Conservation (phyloP, 805 yeast species). For the Saturnispora bothae region DNA sequence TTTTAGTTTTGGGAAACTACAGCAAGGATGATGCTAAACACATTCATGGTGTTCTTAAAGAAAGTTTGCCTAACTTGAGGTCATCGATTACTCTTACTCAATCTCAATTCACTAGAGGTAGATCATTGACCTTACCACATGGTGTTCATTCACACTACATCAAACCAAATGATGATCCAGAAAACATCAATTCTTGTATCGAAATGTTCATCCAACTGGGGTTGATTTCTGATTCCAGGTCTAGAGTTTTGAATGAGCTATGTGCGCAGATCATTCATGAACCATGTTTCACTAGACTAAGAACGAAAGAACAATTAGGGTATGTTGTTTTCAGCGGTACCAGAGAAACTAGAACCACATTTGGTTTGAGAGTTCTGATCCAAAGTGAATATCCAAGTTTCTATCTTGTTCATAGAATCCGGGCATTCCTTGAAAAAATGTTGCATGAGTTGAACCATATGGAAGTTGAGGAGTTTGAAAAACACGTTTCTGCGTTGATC, state of each 20-base stretch:
- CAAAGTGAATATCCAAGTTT: constrained; percentile 76
- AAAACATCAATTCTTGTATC: constrained; percentile 75
- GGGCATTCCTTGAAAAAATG: constrained; percentile 41
- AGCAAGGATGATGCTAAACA: constrained; percentile 41
- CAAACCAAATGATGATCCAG: constrained; percentile 43
- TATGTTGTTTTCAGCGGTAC: constrained; percentile 82
- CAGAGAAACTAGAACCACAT: constrained; percentile 56
- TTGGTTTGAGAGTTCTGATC: constrained; percentile 63
- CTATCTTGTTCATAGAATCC: constrained; percentile 69
- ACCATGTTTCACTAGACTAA: constrained; percentile 79
- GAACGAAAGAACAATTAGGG: constrained; percentile 93
- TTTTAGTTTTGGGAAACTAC: constrained; percentile 71
- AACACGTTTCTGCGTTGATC: constrained; percentile 60
- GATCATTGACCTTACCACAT: constrained; percentile 34
- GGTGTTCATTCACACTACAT: constrained; percentile 37
- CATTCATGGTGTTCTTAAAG: constrained; percentile 33
- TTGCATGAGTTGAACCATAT: constrained; percentile 30
- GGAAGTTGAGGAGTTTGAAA: constrained; percentile 53
- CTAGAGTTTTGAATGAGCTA: constrained; percentile 47
- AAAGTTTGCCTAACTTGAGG: constrained; percentile 18
- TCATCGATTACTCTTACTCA: constrained; percentile 30
- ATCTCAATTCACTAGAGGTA: constrained; percentile 34
- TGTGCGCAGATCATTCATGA: constrained; percentile 67
- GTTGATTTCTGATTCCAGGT: constrained; percentile 31
- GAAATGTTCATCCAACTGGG: constrained; percentile 70